Base-by-base conservation (phyloP, 345 rosid genomes). In the Linum tenue region DNA sequence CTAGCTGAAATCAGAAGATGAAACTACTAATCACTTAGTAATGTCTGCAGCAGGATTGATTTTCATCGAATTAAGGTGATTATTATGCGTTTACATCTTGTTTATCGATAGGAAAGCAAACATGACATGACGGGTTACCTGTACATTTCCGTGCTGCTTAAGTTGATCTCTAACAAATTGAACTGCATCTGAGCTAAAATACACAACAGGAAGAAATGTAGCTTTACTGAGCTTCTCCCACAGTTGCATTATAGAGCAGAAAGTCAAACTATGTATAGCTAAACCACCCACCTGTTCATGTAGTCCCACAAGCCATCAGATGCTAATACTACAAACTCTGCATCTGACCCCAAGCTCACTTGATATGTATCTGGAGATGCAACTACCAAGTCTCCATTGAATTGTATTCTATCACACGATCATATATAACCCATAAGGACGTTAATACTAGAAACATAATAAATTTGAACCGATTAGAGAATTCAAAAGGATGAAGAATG, bases 271-370 rank as follows among this genome's bases (percentile, higher is more conserved):
- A 55, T 43, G 65, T 63, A 50, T 15, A 48, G 9, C 14, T 0
- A 35, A 56, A 31, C 57, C 44, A 91, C 98, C 94, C 44, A 91
- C 98, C 94, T 86, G 56, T 79, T 85, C 74, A 92, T 86, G 81
- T 87, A 92, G 83, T 92, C 98, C 98, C 98, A 89, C 67, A 92
- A 72, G 62, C 98, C 96, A 74, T 92, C 98, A 69, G 97, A 86
- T 71, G 96, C 98, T 71, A 92, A 73, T 41, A 92, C 40, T 58
- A 92, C 59, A 73, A 92, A 87, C 60, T 89, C 98, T 63, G 84
- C 83, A 77, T 87, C 98, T 14, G 91, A 77, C 36, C 82, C 88
- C 14, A 92, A 81, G 65, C 86, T 57, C 59, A 82, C 76, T 85
- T 84, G 84, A 65, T 75, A 83, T 55, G 80, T 81, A 58, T 92